Evolutionary conservation across 2,329 filamentous ascomycete species (phyloP).

Genomic region (Cytospora schulzeri): DNA sequence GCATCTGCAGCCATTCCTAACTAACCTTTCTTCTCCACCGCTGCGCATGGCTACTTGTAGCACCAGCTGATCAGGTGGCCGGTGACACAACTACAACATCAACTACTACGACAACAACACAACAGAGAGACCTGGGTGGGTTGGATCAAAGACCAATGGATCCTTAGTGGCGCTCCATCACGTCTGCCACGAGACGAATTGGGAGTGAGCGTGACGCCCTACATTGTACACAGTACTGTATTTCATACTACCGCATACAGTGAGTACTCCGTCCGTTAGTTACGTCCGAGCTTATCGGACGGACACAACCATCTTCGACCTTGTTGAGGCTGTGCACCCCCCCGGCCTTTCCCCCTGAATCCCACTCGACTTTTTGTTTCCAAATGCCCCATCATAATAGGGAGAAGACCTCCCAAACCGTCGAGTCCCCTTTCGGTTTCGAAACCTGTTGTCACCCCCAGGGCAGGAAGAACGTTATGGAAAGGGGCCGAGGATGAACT

Average conservation of each 20-base stretch:
- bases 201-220: slow-evolving; percentile 19
- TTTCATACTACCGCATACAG: slow-evolving; percentile 5
- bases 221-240: slow-evolving; percentile 11
- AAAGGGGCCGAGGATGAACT: slow-evolving; percentile 11
- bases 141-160: slow-evolving; percentile 14
- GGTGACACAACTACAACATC: slow-evolving; percentile 6
- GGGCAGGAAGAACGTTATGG: not conserved
- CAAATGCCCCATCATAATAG: slow-evolving; percentile 12
- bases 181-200: slow-evolving; percentile 20
- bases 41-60: slow-evolving; percentile 1
- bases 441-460: slow-evolving; percentile 4
- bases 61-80: slow-evolving; percentile 5
- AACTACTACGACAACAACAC: not conserved
- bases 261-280: not conserved
- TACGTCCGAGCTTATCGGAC: not conserved
- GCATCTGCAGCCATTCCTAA: slow-evolving; percentile 9
- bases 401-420: slow-evolving; percentile 12
- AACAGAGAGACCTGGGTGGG: not conserved
- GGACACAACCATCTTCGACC: slow-evolving; percentile 7
- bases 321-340: slow-evolving; percentile 27
- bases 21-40: slow-evolving; percentile 10
- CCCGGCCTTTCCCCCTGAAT: slow-evolving; percentile 18
- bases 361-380: slow-evolving; percentile 20
- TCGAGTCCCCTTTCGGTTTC: slow-evolving; percentile 14
- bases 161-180: slow-evolving; percentile 14